Evolutionary conservation across 257 asterid genomes (phyloP).

Genomic region (Primulina eburnea): DNA sequence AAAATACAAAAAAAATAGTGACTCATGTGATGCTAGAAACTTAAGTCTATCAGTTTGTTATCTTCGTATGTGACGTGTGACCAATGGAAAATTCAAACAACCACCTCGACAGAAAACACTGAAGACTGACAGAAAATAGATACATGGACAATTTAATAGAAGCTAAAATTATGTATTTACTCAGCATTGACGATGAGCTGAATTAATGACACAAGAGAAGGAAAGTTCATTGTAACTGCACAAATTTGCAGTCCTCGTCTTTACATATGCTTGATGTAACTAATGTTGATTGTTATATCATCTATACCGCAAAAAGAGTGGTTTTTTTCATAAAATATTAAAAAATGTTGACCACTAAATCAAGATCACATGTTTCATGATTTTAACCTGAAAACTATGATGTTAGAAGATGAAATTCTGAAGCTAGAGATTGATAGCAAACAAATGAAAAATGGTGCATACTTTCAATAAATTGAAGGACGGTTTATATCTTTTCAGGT

Average conservation of each 20-base stretch:
- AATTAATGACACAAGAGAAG: neutral
- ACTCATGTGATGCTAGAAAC: slow-evolving; percentile 9
- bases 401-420: neutral
- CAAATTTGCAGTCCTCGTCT: neutral
- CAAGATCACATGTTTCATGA: neutral
- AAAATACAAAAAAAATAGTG: slow-evolving; percentile 12
- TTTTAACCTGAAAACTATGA: neutral
- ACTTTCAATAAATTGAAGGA: neutral
- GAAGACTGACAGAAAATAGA: neutral
- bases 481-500: neutral
- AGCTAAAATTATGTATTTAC: neutral
- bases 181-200: neutral
- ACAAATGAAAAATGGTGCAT: neutral
- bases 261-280: neutral
- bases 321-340: neutral
- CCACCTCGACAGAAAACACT: neutral
- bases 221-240: neutral
- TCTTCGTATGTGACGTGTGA: neutral
- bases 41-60: slow-evolving; percentile 10
- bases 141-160: neutral
- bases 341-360: neutral
- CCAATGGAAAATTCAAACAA: neutral
- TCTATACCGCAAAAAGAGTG: neutral
- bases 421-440: neutral
- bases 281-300: no score